phyloP scores from a whole-genome alignment of 1,139 yeast species.

The Oligophagozyma castellii region DNA sequence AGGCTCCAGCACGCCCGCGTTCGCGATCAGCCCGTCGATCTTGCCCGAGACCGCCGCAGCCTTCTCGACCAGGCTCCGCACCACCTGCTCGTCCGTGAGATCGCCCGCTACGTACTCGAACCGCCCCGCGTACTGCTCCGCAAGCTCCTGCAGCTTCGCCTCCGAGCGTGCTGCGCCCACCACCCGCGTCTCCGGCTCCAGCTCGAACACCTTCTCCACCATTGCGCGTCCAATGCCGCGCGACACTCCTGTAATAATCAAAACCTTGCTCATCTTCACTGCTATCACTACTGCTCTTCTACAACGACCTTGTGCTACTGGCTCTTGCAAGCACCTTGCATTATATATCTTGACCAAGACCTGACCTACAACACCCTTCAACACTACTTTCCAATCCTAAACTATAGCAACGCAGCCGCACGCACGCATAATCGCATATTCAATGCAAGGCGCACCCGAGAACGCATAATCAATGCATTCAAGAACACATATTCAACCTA shows the following conservation, averaged over 20 bases:
- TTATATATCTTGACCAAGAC: no score
- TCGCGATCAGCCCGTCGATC: slow-evolving; percentile 53
- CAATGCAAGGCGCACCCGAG: no score
- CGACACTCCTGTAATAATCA: slow-evolving; percentile 61
- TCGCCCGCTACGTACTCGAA: slow-evolving; percentile 58
- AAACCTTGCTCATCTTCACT: slow-evolving; percentile 20
- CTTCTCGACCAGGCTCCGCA: slow-evolving; percentile 30
- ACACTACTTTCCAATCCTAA: no score
- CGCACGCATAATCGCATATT: no score
- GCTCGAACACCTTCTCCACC: slow-evolving; percentile 37
- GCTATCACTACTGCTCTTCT: no score
- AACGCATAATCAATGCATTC: no score
- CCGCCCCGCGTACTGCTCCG: slow-evolving; percentile 34
- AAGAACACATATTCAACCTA: no score
- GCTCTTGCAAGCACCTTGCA: slow-evolving; percentile 27
- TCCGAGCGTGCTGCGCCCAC: slow-evolving; percentile 65
- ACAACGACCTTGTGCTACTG: neutral
- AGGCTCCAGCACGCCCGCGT: slow-evolving; percentile 83
- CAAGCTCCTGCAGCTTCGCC: slow-evolving; percentile 32
- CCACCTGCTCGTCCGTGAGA: slow-evolving; percentile 34
- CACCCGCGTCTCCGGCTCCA: slow-evolving; percentile 39
- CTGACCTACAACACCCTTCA: neutral
- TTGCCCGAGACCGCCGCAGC: slow-evolving; percentile 42
- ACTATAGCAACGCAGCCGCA: no score
- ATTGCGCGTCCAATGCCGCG: slow-evolving; percentile 70